phyloP scores from a whole-genome alignment of 306 rosid species.

The Cicer bijugum region DNA sequence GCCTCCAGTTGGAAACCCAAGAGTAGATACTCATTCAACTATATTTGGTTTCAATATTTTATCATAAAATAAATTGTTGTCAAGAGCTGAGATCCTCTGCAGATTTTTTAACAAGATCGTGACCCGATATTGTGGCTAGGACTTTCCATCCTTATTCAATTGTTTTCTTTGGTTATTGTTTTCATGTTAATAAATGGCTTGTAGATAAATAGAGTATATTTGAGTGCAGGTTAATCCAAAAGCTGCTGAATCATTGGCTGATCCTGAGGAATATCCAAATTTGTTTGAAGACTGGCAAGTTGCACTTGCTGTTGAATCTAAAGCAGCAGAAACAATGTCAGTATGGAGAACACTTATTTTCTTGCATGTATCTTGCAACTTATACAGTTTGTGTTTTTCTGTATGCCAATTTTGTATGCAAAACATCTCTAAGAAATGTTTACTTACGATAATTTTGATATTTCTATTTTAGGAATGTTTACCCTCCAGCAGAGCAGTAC shows the following conservation, averaged over 20 bases:
- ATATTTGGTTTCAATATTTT: constrained; percentile 18
- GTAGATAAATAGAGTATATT: constrained; percentile 26
- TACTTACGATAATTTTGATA: constrained; percentile 35
- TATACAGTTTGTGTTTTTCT: constrained; percentile 12
- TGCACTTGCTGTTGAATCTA: constrained; percentile 89
- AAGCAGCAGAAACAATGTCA: constrained; percentile 72
- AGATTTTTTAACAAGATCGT: neutral
- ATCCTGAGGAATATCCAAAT: constrained; percentile 96
- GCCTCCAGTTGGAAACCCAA: neutral
- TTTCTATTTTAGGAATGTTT: constrained; percentile 65
- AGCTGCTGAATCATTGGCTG: constrained; percentile 98
- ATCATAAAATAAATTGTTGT: constrained; percentile 21
- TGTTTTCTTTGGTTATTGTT: constrained; percentile 26
- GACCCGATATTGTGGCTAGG: constrained; percentile 4
- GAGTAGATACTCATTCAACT: neutral
- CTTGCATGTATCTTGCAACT: constrained; percentile 19
- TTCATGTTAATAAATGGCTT: constrained; percentile 4
- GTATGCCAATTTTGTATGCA: constrained; percentile 18
- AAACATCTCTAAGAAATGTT: constrained; percentile 33
- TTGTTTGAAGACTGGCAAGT: constrained; percentile 97
- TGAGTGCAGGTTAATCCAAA: constrained; percentile 78
- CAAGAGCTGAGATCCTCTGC: constrained; percentile 20
- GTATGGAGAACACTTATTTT: constrained; percentile 26
- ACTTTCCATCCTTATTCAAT: constrained; percentile 16
- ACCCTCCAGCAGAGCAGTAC: constrained; percentile 78